Evolutionary conservation across 163 green algal species (phyloP), one percentile per base, ranked within the genome.

Genomic region (Chlorella variabilis): DNA sequence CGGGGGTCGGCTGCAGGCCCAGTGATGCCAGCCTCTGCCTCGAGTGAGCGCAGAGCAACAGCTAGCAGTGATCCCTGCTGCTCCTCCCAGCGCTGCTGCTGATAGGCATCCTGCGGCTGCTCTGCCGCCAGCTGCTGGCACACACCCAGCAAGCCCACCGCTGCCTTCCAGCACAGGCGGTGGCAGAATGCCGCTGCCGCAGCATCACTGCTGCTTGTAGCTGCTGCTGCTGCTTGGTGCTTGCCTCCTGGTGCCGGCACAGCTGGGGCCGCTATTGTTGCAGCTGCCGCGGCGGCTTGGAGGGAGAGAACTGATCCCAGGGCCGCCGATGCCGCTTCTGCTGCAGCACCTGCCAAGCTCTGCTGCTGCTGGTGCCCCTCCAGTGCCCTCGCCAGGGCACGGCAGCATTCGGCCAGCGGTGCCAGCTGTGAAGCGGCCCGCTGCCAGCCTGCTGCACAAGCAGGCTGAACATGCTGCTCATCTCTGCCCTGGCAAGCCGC

Each of bases 111-210:
- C 20, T 23, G 4, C 15, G 2, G 13, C n/a, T 29, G 49, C 69
- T 42, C 5, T 41, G 21, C 2, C 0, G 20, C 7, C 75, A 81
- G 29, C 17, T 27, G 9, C 58, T 65, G 75, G 21, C 29, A n/a
- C 41, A 83, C 29, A 20, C 36, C 33, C 62, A 83, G 29, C 29
- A 83, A 38, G 9, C 18, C 41, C 11, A 20, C 23, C 1, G 29
- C 56, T 25, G 56, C 68, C 23, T 62, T 74, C 77, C 77, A 83
- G 39, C 54, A 62, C 18, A 83, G 54, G 20, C 68, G 54, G 20
- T 71, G 62, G 56, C 49, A 77, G 38, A 51, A 71, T 1, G 54
- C 77, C 7, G 68, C 68, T 15, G 75, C 29, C 4, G 48, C 65
- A 1, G 33, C 58, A 54, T 15, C 45, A 15, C 23, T 18, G 42